Evolutionary conservation across 306 rosid species (phyloP), one percentile per base, ranked within the genome.

Genomic region (Vigna nakashimae): DNA sequence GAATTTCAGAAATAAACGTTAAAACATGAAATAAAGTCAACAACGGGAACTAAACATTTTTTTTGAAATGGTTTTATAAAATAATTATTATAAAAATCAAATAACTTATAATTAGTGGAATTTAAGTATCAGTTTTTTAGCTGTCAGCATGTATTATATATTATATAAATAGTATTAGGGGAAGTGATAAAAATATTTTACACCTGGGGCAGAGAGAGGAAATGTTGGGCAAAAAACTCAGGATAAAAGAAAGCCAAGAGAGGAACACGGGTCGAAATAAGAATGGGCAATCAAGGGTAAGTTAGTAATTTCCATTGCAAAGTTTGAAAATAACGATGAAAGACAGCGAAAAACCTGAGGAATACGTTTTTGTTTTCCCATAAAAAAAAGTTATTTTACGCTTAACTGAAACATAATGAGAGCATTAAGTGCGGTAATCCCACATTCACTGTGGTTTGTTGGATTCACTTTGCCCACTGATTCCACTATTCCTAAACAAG

Each of bases 331-430:
- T 28, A 74, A 69, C 88, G 78, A 83, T 85, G 66, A 70, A 62
- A 36, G 68, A 77, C 90, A 81, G 84, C 80, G 45, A 79, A 58
- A 66, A 69, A 59, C 84, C 80, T 73, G 71, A 77, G 75, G 86
- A 73, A 70, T 17, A 74, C 51, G 88, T 73, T 80, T 46, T 46
- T 69, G 56, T 2, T 7, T 24, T 34, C 38, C 50, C 57, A 14
- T 36, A 71, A 59, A 59, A 7, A 43, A 22, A 22, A 69, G 51
- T 36, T 53, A 80, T 74, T 64, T 70, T 13, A 17, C 30, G 12
- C 58, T 52, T 18, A 66, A 64, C 18, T 18, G 55, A 74, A 52
- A 59, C 74, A 79, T 62, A 45, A 69, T 69, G 8, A 69, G n/a
- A 14, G 30, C 48, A 78, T 56, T 22, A 66, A 43, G 30, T 51